Base-by-base conservation (phyloP, 345 rosid genomes). In the Kernera saxatilis region DNA sequence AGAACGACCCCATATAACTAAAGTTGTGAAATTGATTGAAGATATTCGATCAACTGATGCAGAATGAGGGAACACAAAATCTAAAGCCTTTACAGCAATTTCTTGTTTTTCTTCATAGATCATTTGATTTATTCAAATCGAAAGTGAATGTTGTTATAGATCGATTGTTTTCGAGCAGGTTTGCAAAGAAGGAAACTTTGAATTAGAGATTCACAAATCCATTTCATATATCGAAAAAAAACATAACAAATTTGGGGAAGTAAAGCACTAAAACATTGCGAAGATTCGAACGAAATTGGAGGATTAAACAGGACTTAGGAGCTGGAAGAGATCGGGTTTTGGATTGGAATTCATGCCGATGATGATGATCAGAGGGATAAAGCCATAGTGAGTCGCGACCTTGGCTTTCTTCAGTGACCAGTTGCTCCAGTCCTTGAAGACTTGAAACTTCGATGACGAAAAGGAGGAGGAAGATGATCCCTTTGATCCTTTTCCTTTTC, bases 331-430 rank as follows among this genome's bases (percentile, higher is more conserved):
- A 70, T 85, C 86, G 1, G 97, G 95, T 65, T 88, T 91, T 27
- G 96, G 97, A n/a, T 94, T 95, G 13, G 98, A 87, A 32, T 84
- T 93, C 96, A 93, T 89, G 82, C 97, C 96, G 70, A 93, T 77
- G 82, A 91, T 56, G 85, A 91, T 82, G 76, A 93, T 69, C 1
- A 91, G 78, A 44, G 99, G 99, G 53, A 94, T 91, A 78, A 94
- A 89, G 17, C 99, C 96, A 64, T 89, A 91, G 70, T 94, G 98
- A 72, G 96, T 80, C 4, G 80, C 71, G 62, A 89, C 89, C 77
- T 89, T 94, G 3, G 98, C 97, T 82, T 89, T 94, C 75, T 82
- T 79, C 81, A 91, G 19, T 15, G 84, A 53, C 99, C 96, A 94
- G 23, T 82, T 87, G 78, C 84, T 88, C 99, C 99, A 94, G 69